phyloP scores from a whole-genome alignment of 441 rosid genomes.

The Euphorbia schlechtendalii region DNA sequence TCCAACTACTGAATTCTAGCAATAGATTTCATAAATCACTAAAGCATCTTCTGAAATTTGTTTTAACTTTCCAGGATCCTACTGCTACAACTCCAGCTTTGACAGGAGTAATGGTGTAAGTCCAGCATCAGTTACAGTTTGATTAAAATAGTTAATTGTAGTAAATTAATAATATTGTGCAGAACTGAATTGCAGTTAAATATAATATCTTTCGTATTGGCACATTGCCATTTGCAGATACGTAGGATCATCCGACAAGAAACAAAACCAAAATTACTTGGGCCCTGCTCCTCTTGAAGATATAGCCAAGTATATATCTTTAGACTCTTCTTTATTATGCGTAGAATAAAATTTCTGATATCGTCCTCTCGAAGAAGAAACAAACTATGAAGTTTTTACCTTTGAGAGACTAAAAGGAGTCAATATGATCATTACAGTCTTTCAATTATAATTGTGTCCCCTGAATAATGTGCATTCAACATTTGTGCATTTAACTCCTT shows the following conservation, averaged over 20 bases:
- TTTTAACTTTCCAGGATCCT: conserved; percentile 62
- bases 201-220: conserved; percentile 5
- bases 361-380: too few species aligned
- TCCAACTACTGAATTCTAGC: conserved; percentile 2
- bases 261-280: conserved; percentile 57
- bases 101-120: conserved; percentile 75
- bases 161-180: too few species aligned
- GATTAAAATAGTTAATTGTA: too few species aligned
- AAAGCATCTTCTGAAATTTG: conserved; percentile 16
- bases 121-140: too few species aligned
- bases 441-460: too few species aligned
- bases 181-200: conserved; percentile 4
- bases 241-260: conserved; percentile 72
- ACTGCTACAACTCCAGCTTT: conserved; percentile 58
- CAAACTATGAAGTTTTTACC: not conserved
- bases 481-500: too few species aligned
- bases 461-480: too few species aligned
- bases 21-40: conserved; percentile 6
- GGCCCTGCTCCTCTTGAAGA: conserved; percentile 73
- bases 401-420: not conserved
- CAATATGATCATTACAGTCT: too few species aligned
- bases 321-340: not conserved
- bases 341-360: too few species aligned
- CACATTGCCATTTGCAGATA: conserved; percentile 39
- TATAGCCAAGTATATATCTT: conserved; percentile 51